Evolutionary conservation across 2,329 filamentous ascomycete species (phyloP), one percentile per base, ranked within the genome.

Genomic region (Myrmaecium sp.): DNA sequence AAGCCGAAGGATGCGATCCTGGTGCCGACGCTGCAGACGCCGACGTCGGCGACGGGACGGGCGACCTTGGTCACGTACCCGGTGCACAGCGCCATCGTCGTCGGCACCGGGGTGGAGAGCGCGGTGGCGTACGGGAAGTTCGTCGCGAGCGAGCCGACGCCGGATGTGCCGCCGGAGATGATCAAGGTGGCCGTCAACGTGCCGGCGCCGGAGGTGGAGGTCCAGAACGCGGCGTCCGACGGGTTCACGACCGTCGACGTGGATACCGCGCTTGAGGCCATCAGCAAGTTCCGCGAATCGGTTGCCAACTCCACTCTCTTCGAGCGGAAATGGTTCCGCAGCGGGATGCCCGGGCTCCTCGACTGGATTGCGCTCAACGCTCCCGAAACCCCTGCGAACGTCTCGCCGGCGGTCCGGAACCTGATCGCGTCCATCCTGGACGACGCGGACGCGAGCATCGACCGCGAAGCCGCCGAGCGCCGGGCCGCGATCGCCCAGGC

Each of bases 11-110:
- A 84, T 34, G 60, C 69, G 0, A 58, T 84, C 8, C 62, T 93
- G n/a, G 74, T 81, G 11, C 83, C 83, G 4, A 49, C 54, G 15
- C 64, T 92, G 17, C 71, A 79, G 12, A 77, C 80, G 21, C 69
- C 68, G 2, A 64, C 60, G 5, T 72, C 75, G 9, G 63, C 62
- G 33, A 69, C 67, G 10, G 72, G 73, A 6, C 62, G 70, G 33
- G 64, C 70, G 30, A 71, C 72, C 8, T 65, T 72, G 10, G 62
- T 89, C 21, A 69, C 72, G 5, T 82, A 81, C 23, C 84, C 86
- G 0, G 82, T 94, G 1, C 86, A 95, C 45, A 79, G 74, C 44
- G 70, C 75, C 1, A 52, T 94, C 10, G 41, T 94, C 6, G 65
- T 92, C 6, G 73, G 71, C 0, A 65, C 79, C 25, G 83, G 81